Evolutionary conservation across 2,329 filamentous ascomycete genomes (phyloP).

Genomic region (Domatiomyces globalis): DNA sequence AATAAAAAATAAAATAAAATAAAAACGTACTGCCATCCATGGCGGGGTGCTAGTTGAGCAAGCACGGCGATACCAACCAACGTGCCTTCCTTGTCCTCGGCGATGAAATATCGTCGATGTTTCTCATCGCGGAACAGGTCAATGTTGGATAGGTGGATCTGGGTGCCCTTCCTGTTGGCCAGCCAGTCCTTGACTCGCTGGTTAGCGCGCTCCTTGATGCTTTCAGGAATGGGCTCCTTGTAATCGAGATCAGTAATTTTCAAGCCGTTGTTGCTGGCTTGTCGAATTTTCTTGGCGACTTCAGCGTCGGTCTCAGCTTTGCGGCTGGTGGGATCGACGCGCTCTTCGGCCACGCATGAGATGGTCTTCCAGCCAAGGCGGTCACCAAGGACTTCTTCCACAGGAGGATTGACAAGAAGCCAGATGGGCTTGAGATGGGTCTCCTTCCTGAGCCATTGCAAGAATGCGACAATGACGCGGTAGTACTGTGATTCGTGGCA

Average conservation of each 20-base stretch:
- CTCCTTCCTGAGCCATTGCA: constrained; percentile 60
- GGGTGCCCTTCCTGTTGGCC: constrained; percentile 61
- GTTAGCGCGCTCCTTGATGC: constrained; percentile 56
- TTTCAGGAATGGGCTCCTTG: constrained; percentile 49
- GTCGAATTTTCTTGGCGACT: constrained; percentile 60
- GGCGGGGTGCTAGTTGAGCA: constrained; percentile 61
- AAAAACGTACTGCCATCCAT: constrained; percentile 36
- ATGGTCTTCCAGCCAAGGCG: constrained; percentile 79
- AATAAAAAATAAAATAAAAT: too few relatives aligned
- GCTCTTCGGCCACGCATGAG: constrained; percentile 78
- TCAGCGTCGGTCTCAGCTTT: constrained; percentile 50
- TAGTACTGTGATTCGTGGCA: constrained; percentile 66
- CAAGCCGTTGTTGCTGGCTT: constrained; percentile 69
- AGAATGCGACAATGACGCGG: constrained; percentile 58
- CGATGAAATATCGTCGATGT: constrained; percentile 76
- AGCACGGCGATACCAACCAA: constrained; percentile 69
- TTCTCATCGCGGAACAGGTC: constrained; percentile 72
- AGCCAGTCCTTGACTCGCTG: constrained; percentile 68
- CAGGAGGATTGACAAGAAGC: constrained; percentile 68
- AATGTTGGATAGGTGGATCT: constrained; percentile 83
- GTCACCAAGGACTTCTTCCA: constrained; percentile 65
- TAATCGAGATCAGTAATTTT: constrained; percentile 59
- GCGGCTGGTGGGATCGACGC: constrained; percentile 60
- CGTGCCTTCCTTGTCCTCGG: constrained; percentile 55
- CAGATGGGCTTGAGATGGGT: constrained; percentile 65